Conservation (phyloP, 768 basidiomycete genomes). For the Amanita subjunquillea region DNA sequence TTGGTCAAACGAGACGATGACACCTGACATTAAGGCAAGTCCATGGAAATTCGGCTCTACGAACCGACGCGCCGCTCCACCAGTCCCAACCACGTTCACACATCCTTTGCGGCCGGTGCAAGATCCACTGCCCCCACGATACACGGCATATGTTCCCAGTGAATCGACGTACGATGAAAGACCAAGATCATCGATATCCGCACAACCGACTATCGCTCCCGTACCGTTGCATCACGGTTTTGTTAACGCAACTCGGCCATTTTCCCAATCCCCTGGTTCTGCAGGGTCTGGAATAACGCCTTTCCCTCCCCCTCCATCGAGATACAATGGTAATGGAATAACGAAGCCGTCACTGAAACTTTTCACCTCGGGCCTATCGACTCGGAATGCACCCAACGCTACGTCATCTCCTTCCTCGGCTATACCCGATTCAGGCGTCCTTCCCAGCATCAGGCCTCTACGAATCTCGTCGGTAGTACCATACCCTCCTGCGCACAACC, state of each 20-base stretch:
- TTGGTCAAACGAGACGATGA: constrained; percentile 22
- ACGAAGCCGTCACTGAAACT: neutral
- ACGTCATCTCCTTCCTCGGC: neutral
- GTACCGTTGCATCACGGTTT: constrained; percentile 12
- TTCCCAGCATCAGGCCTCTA: constrained; percentile 1
- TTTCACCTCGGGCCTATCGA: neutral
- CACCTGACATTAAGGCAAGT: constrained; percentile 5
- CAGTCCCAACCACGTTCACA: neutral
- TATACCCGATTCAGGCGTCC: neutral
- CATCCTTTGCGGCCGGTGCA: neutral
- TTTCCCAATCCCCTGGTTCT: neutral
- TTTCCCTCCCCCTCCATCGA: constrained; percentile 31
- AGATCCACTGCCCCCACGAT: neutral
- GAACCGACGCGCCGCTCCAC: neutral
- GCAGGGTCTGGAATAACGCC: neutral
- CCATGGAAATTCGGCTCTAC: neutral
- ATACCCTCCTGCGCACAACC: constrained; percentile 5
- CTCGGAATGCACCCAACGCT: neutral
- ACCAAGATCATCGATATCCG: neutral
- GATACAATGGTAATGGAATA: constrained; percentile 17
- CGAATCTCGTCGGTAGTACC: constrained; percentile 6
- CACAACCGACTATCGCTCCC: constrained; percentile 4
- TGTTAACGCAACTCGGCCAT: constrained; percentile 11
- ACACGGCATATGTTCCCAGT: neutral
- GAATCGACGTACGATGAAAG: neutral